Evolutionary conservation across 2,329 filamentous ascomycete species (phyloP), one percentile per base, ranked within the genome.

Genomic region (Bisporella sp.): DNA sequence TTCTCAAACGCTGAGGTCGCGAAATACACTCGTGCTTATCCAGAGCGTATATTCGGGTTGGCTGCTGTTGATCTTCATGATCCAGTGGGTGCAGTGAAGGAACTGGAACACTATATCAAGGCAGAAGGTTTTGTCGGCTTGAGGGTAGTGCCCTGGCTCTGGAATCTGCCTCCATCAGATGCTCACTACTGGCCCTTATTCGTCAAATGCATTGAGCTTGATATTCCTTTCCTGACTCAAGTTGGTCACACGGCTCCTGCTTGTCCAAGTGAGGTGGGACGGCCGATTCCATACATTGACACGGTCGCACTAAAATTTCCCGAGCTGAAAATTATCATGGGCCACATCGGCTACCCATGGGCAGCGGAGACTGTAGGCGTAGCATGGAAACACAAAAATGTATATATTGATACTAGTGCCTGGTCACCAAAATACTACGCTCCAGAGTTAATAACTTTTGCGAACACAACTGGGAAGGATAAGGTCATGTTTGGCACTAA

Each of bases 401-500:
- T 61, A 28, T 60, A 59, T 35, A 60, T 63, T 41, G 58, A 62
- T 43, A 61, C 59, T 5, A 53, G 47, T 29, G 60, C 59, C n/a
- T 61, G 47, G 42, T 50, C 48, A 12, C 57, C 59, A 1, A 62
- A 62, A 46, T 61, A 62, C 33, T 62, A 62, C 40, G 33, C 59
- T 4, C 49, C 42, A 6, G 41, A 42, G 21, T 42, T 42, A 21
- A 29, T 42, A 8, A 11, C 12, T n/a, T 62, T 62, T 46, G 60
- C 58, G 9, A 62, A 62, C 35, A 62, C 60, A 1, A 58, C 51
- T 3, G 60, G 60, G 2, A 46, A 51, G 40, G 49, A 58, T 32
- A 62, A 62, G 42, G 57, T 59, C 48, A 59, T 62, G 60, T 62
- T 62, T 50, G 60, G 55, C 8, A 61, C 59, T 8, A 62, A 62